These are phyloP conservation scores for Blastobotrys attinorum DNA, from an alignment of 805 yeast genomes.

Conservation along the genomic window DNA sequence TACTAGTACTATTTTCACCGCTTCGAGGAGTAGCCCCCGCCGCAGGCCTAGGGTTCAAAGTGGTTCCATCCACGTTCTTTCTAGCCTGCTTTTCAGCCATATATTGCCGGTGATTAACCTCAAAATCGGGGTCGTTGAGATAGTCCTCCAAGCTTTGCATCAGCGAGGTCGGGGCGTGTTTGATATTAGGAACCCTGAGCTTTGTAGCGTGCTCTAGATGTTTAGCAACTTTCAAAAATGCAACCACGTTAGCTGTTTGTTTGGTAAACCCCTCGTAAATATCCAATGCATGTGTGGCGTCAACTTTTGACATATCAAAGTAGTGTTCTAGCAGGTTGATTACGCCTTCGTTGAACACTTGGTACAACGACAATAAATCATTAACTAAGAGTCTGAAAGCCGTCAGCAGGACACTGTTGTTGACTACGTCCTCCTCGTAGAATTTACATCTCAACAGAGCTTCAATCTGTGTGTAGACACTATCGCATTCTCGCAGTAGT, in stretches of 20 bases:
- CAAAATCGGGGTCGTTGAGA: constrained; percentile 78
- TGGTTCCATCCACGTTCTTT: constrained; percentile 9
- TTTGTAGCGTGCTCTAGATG: constrained; percentile 81
- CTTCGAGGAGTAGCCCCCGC: not conserved
- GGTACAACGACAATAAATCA: constrained; percentile 79
- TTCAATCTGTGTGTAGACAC: constrained; percentile 75
- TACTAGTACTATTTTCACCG: not conserved
- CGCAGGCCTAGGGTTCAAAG: not conserved
- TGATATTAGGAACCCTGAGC: constrained; percentile 87
- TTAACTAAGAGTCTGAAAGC: constrained; percentile 85
- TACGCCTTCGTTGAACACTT: constrained; percentile 90
- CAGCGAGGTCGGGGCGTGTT: constrained; percentile 94
- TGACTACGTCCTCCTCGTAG: constrained; percentile 63
- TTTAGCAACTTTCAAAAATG: constrained; percentile 82
- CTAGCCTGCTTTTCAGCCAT: constrained; percentile 54
- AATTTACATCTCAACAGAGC: constrained; percentile 67
- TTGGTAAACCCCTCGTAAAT: constrained; percentile 81
- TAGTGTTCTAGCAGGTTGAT: constrained; percentile 89
- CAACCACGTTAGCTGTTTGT: constrained; percentile 80
- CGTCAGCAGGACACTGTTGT: constrained; percentile 75
- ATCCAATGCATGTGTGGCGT: constrained; percentile 79
- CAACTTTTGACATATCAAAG: constrained; percentile 80
- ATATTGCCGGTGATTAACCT: constrained; percentile 68
- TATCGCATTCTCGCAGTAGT: constrained; percentile 72
- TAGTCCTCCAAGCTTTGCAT: constrained; percentile 84